Percentiles rank a stretch among this genome's conserved stretches.
Conservation (phyloP, 306 rosid genomes). For the Sicyos baderoa region DNA sequence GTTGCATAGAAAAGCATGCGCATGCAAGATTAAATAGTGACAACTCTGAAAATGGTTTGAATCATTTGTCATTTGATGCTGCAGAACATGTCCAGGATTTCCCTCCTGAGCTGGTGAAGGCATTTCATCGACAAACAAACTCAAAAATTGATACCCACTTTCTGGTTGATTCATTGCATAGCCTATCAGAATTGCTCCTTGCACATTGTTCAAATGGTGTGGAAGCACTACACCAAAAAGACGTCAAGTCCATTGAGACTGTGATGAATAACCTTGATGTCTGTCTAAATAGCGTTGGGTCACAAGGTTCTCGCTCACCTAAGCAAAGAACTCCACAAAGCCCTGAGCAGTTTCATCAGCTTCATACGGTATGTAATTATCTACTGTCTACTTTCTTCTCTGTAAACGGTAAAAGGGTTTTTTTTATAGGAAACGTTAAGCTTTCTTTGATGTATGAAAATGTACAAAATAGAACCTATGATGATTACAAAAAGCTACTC, state of each 20-base stretch:
- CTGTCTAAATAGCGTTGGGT: constrained; percentile 43
- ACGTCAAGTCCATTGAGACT: constrained; percentile 33
- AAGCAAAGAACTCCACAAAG: constrained; percentile 31
- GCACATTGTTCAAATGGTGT: constrained; percentile 36
- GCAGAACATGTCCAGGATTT: constrained; percentile 23
- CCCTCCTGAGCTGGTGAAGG: constrained; percentile 26
- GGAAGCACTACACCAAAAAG: constrained; percentile 40
- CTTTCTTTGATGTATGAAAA: too few relatives aligned
- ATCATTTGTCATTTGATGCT: constrained; percentile 19
- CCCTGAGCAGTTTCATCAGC: constrained; percentile 27
- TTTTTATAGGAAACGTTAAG: too few relatives aligned
- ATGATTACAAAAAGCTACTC: too few relatives aligned
- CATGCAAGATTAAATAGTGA: constrained; percentile 25
- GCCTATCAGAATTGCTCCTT: constrained; percentile 59
- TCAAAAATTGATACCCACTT: constrained; percentile 42
- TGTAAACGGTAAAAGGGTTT: background rate
- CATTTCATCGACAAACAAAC: constrained; percentile 30
- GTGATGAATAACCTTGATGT: constrained; percentile 48
- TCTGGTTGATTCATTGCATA: constrained; percentile 48
- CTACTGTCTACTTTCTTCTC: background rate
- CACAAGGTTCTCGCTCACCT: constrained; percentile 27
- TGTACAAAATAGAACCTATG: too few relatives aligned
- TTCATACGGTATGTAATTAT: constrained; percentile 39
- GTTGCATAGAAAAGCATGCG: constrained; percentile 18
- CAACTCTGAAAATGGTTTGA: constrained; percentile 23